Evolutionary conservation across 495 filamentous ascomycete genomes (phyloP).

Genomic region (Umbilicaria muhlenbergii): DNA sequence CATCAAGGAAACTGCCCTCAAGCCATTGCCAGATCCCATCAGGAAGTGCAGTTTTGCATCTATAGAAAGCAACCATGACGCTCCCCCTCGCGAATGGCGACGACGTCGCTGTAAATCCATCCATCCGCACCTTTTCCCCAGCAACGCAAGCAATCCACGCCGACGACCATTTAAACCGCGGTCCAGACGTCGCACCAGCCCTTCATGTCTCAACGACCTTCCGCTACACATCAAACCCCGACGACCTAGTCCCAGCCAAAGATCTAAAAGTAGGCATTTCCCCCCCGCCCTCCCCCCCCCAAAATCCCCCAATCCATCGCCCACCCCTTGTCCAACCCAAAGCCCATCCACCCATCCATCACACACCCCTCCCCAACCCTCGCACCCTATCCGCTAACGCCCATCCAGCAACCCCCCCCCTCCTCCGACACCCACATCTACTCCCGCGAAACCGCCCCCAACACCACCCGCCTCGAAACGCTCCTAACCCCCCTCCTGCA

Average conservation of each 20-base stretch:
- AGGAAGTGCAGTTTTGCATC: no score
- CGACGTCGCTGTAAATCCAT: no score
- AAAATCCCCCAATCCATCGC: neutral
- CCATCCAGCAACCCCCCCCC: neutral
- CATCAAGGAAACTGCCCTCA: no score
- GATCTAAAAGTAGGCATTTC: slow-evolving; percentile 18
- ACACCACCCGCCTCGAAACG: slow-evolving; percentile 66
- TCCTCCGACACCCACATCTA: slow-evolving; percentile 42
- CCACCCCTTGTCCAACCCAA: neutral
- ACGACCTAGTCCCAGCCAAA: slow-evolving; percentile 32
- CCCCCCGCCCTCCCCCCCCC: neutral
- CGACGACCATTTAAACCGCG: slow-evolving; percentile 59
- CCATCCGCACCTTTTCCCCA: neutral
- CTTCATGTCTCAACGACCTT: slow-evolving; percentile 83
- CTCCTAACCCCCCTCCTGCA: slow-evolving; percentile 58
- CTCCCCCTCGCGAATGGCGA: no score
- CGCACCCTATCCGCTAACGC: neutral
- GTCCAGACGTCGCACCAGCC: slow-evolving; percentile 65
- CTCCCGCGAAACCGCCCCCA: slow-evolving; percentile 61
- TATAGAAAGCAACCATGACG: no score
- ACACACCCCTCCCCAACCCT: neutral
- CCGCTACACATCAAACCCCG: slow-evolving; percentile 58
- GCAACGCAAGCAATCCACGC: slow-evolving; percentile 73
- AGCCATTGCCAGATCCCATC: no score
- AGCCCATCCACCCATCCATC: slow-evolving; percentile 1